phyloP scores from a whole-genome alignment of 2,329 filamentous ascomycete genomes.

The Aureobasidium sp. region DNA sequence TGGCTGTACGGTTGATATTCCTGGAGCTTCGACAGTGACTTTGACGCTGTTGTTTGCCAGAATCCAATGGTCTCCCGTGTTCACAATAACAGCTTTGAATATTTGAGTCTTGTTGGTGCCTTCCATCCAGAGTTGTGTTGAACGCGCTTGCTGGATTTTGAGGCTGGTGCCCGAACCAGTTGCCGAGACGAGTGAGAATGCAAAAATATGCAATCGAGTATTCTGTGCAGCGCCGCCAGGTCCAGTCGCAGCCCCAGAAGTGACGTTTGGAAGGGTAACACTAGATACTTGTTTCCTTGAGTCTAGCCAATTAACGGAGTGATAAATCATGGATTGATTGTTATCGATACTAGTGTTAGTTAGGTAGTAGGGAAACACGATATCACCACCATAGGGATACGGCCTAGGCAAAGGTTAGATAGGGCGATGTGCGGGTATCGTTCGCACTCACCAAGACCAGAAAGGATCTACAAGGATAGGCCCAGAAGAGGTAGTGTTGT shows the following conservation, averaged over 20 bases:
- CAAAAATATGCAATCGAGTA: conserved; percentile 33
- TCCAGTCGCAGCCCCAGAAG: conserved; percentile 26
- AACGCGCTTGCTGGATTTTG: conserved; percentile 33
- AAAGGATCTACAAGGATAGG: conserved; percentile 31
- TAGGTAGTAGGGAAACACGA: conserved; percentile 33
- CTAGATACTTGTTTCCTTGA: conserved; percentile 31
- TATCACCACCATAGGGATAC: conserved; percentile 34
- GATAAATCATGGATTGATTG: conserved; percentile 35
- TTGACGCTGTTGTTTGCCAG: conserved; percentile 28
- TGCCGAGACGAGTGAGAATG: conserved; percentile 29
- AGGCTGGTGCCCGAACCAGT: conserved; percentile 22
- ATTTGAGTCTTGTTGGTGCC: conserved; percentile 33
- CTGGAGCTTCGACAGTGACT: conserved; percentile 27
- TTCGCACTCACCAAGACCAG: conserved; percentile 26
- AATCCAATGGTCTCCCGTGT: conserved; percentile 29
- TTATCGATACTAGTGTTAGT: conserved; percentile 30
- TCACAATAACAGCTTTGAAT: conserved; percentile 31
- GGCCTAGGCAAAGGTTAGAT: conserved; percentile 17
- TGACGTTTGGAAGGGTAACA: conserved; percentile 31
- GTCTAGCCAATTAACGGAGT: conserved; percentile 33
- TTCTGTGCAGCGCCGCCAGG: conserved; percentile 24
- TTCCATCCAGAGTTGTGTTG: conserved; percentile 35
- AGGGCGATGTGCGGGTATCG: not conserved
- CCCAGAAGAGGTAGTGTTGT: conserved; percentile 28
- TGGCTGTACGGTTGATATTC: conserved; percentile 27